Percentiles rank a stretch among this genome's conserved stretches.
These are phyloP conservation scores for Mycena crocata DNA, from an alignment of 768 basidiomycete genomes.

Conservation along the genomic window DNA sequence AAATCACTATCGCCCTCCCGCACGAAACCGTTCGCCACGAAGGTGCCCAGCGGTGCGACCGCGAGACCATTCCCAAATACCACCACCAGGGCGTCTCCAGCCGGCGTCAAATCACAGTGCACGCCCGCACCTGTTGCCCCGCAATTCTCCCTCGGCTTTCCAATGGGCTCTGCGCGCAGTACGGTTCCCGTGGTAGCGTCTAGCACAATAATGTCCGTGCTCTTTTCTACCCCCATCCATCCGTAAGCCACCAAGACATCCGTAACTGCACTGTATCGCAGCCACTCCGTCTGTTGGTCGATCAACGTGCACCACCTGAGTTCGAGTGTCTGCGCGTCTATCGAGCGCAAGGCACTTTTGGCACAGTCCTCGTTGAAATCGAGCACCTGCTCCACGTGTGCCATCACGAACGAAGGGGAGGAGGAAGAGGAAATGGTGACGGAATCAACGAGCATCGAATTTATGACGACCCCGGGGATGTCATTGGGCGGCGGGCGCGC, in stretches of 20 bases:
- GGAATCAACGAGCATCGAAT: constrained; percentile 13
- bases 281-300: constrained; percentile 20
- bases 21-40: constrained; percentile 19
- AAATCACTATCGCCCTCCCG: constrained; percentile 18
- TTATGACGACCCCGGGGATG: constrained; percentile 12
- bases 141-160: constrained; percentile 22
- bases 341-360: constrained; percentile 20
- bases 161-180: constrained; percentile 16
- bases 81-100: constrained; percentile 21
- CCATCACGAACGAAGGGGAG: constrained; percentile 22
- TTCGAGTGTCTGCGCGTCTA: constrained; percentile 19
- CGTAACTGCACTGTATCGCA: constrained; percentile 24
- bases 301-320: constrained; percentile 27
- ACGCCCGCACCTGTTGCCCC: neutral
- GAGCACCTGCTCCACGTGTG: constrained; percentile 18
- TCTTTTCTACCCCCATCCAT: constrained; percentile 14
- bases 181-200: constrained; percentile 22
- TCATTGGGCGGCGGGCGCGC: constrained; percentile 9
- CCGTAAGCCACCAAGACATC: constrained; percentile 21
- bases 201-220: constrained; percentile 18
- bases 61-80: constrained; percentile 20
- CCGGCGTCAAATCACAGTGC: constrained; percentile 21
- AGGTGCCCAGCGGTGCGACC: constrained; percentile 6
- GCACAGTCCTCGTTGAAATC: constrained; percentile 12
- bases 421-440: constrained; percentile 15